Base-by-base conservation (phyloP, 768 basidiomycete species). In the Harrya chromipes region DNA sequence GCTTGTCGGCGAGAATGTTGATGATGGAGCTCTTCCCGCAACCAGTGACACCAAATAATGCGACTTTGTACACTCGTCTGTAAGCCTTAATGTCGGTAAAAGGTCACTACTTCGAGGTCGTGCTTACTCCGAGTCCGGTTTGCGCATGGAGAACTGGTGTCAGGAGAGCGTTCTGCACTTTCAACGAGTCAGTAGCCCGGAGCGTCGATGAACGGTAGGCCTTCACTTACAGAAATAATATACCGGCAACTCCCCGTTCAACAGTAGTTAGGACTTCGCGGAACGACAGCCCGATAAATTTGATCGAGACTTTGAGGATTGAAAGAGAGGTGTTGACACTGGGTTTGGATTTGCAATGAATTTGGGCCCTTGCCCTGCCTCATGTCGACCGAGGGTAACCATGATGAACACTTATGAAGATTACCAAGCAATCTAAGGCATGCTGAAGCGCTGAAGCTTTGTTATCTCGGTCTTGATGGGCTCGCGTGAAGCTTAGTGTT, bases 11-110 rank as follows among this genome's bases (percentile, higher is more conserved):
- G 45, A 67, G 54, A 42, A 67, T 54, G 23, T 67, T 67, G 47
- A 69, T 40, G 47, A 67, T 46, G 0, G 65, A 69, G 38, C 65
- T 67, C 49, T 67, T 67, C 24, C 65, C 67, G 40, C 57, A 51
- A n/a, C 66, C 66, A 12, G 55, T 61, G 47, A 58, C 56, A 35
- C 66, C 66, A 31, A 69, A 58, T 11, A 67, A 21, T 19, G 52
- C 56, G 16, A 69, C 50, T n/a, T 60, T 58, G 55, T 59, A 60
- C 14, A 52, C 38, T 38, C 51, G 60, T 27, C 62, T 63, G 47
- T 19, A 20, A 20, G 39, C 23, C 29, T 40, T 33, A 31, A 40
- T 17, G 47, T 65, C 24, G 38, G 46, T 26, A 11, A 21, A 46
- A 29, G 14, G 23, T 37, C 6, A 29, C 13, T 17, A 26, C 26